phyloP scores from a whole-genome alignment of 331 rosid genomes.

The Dryas integrifolia region DNA sequence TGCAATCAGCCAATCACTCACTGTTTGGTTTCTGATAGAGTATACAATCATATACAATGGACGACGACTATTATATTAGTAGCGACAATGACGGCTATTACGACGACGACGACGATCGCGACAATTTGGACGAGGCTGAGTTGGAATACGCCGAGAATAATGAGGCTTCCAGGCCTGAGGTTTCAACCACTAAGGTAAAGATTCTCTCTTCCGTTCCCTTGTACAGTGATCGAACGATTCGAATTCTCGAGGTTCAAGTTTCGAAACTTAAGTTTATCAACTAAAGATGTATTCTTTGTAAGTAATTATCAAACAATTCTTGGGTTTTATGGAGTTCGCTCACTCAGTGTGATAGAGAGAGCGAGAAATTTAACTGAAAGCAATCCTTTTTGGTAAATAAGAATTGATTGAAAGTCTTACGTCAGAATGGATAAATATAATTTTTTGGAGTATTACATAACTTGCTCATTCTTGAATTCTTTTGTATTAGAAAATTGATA shows the following conservation, averaged over 20 bases:
- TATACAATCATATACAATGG: conserved; percentile 6
- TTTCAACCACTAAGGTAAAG: conserved; percentile 20
- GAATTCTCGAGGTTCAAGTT: neutral
- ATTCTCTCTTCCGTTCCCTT: neutral
- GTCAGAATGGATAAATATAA: neutral
- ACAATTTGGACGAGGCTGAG: neutral
- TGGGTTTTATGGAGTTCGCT: too few relatives aligned
- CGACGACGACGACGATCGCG: conserved; percentile 14
- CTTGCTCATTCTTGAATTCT: neutral
- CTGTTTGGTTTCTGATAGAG: neutral
- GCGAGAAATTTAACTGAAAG: too few relatives aligned
- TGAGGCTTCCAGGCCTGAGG: neutral
- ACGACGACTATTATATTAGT: conserved; percentile 16
- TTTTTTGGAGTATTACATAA: too few relatives aligned
- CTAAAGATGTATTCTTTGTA: too few relatives aligned
- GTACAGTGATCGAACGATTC: neutral
- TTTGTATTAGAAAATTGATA: neutral
- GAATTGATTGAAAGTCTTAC: neutral
- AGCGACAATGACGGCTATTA: conserved; percentile 20
- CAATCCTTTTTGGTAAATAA: too few relatives aligned
- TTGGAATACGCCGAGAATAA: conserved; percentile 9
- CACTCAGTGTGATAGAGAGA: too few relatives aligned
- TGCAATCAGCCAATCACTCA: neutral
- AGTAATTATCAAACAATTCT: too few relatives aligned
- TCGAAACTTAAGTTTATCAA: too few relatives aligned